Evolutionary conservation across 208 protist genomes (phyloP).

Genomic region (Trypanosoma lewisi): DNA sequence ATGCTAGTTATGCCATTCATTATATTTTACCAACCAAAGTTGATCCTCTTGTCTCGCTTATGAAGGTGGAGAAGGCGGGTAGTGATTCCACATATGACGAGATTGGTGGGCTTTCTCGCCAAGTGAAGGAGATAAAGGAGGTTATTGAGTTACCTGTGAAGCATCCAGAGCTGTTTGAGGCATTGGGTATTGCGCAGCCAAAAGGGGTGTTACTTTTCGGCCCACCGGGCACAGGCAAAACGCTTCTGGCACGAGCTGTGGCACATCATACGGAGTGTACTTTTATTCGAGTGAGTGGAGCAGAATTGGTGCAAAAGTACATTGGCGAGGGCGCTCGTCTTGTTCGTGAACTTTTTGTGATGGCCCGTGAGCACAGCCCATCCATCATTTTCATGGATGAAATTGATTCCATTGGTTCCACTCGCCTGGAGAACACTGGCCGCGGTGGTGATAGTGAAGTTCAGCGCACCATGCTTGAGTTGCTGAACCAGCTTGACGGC

Average conservation of each 20-base stretch:
- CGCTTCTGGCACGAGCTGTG: conserved; percentile 98
- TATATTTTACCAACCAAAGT: conserved; percentile 98
- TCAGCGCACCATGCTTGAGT: conserved; percentile 99
- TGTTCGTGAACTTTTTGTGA: conserved; percentile 99
- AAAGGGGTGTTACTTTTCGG: conserved; percentile 99
- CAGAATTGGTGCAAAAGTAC: conserved; percentile 99
- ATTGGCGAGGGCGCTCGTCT: conserved; percentile 99
- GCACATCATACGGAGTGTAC: conserved; percentile 98
- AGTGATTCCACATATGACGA: conserved; percentile 99
- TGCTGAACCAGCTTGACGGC: conserved; percentile 99
- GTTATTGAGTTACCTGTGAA: conserved; percentile 85
- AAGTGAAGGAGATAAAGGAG: conserved; percentile 97
- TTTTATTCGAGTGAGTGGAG: conserved; percentile 99
- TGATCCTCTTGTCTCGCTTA: conserved; percentile 98
- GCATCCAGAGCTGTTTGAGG: conserved; percentile 99
- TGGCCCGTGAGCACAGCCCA: conserved; percentile 99
- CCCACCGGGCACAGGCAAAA: conserved; percentile 97
- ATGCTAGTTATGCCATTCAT: conserved; percentile 96
- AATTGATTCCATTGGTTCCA: conserved; percentile 99
- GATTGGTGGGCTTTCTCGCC: conserved; percentile 99
- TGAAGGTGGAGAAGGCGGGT: conserved; percentile 99
- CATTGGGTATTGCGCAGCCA: conserved; percentile 99
- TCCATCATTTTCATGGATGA: conserved; percentile 99
- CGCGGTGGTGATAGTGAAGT: conserved; percentile 96
- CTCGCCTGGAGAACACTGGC: conserved; percentile 83